Base-by-base conservation (phyloP, 768 basidiomycete genomes). In the Lactifluus piperatus region DNA sequence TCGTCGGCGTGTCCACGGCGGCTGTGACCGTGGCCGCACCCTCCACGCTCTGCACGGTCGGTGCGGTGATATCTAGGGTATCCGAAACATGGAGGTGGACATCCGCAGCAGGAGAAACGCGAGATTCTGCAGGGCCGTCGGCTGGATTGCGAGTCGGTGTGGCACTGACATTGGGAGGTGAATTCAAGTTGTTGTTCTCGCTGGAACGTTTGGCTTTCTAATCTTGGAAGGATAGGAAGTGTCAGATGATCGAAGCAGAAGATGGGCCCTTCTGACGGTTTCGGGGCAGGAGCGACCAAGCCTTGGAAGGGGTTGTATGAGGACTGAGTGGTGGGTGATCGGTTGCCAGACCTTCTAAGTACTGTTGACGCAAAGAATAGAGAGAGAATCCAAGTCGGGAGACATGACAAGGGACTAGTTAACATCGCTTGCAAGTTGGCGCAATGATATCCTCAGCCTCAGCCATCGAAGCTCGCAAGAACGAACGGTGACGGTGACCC, bases 201-300 rank as follows among this genome's bases (percentile, higher is more conserved):
- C 71, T 71, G 48, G 75, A 67, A 57, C 85, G 85, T 64, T 81
- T 88, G 32, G 81, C 81, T 67, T 91, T 91, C 91, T 91, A 94
- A 64, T 92, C 91, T 66, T 92, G 87, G 66, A 94, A 94, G 0
- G 88, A 88, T 22, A 91, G 79, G 22, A 92, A 72, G 68, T 0
- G 71, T 70, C 43, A 79, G 65, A 5, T 85, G 80, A 47, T 79
- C 83, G 54, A 91, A 73, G 66, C 85, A 86, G 72, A 88, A 91
- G 51, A 88, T 66, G 3, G 83, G 86, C 9, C 70, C 79, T 47
- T 82, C 80, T 9, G 82, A 76, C 20, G 71, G 73, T 62, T 76
- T 81, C 6, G 76, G 77, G 6, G 73, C 75, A 3, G 71, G 77
- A 6, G 77, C 63, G 20, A 77, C 76, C 41, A 91, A 74, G 3